Conservation (phyloP, 2,329 filamentous ascomycete genomes). For the Colletotrichum nymphaeae region DNA sequence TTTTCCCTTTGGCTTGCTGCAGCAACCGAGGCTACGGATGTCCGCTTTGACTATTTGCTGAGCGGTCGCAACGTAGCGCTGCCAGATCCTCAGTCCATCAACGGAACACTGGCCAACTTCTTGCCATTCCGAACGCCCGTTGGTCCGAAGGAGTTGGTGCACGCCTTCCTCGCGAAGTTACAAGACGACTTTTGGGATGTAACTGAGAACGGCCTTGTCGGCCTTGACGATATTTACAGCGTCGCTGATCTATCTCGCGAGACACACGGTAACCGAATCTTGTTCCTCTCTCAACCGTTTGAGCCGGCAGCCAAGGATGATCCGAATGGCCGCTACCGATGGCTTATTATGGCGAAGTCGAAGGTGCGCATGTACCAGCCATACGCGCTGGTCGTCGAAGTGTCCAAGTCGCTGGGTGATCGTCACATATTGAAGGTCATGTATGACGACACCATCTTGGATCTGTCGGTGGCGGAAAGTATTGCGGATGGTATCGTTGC, state of each 20-base stretch:
- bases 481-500: neutral
- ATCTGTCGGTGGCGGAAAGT: neutral
- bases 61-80: conserved; percentile 51
- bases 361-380: conserved; percentile 8
- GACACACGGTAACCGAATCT: neutral
- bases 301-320: neutral
- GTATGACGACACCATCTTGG: neutral
- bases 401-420: neutral
- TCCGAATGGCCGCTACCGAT: neutral
- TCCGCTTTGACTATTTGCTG: conserved; percentile 49
- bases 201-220: conserved; percentile 4
- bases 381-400: conserved; percentile 13
- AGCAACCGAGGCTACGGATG: conserved; percentile 36
- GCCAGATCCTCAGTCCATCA: conserved; percentile 48
- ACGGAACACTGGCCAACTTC: conserved; percentile 51
- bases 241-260: neutral
- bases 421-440: conserved; percentile 7
- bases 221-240: neutral
- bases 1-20: conserved; percentile 44
- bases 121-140: conserved; percentile 44
- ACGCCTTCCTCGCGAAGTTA: neutral
- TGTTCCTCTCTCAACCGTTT: conserved; percentile 8
- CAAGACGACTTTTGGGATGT: conserved; percentile 16
- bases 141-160: neutral
- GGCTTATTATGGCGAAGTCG: conserved; percentile 13